Percentiles rank a stretch among this genome's conserved stretches.
phyloP scores from a whole-genome alignment of 345 rosid genomes.

The Angophora floribunda region DNA sequence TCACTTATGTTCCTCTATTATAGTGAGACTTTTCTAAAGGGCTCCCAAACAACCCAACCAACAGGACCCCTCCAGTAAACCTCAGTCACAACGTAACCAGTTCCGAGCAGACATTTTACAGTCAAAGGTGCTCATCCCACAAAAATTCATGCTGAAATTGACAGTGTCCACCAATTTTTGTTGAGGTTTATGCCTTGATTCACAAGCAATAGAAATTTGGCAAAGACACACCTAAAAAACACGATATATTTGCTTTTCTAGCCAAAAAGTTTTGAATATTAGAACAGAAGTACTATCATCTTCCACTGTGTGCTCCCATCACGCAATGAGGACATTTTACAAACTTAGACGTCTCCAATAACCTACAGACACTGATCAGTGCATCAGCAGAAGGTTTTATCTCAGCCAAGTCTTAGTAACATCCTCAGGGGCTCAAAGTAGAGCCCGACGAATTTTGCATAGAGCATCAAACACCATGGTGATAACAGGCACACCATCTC shows the following conservation, averaged over 20 bases:
- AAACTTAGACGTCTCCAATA: background rate
- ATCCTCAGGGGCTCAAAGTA: background rate
- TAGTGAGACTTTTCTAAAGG: background rate
- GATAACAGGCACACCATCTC: background rate
- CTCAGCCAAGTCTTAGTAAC: background rate
- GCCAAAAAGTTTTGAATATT: background rate
- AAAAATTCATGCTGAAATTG: background rate
- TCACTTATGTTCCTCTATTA: background rate
- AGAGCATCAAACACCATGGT: background rate
- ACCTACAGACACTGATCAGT: background rate
- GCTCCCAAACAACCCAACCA: background rate
- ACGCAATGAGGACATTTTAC: background rate
- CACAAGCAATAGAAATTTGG: background rate
- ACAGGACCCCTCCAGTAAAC: background rate
- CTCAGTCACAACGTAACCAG: background rate
- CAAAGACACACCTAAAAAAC: background rate
- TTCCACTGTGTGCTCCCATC: background rate
- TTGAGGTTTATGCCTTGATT: background rate
- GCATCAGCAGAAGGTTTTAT: background rate
- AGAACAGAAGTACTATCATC: background rate
- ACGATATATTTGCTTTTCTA: background rate
- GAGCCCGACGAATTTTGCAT: background rate
- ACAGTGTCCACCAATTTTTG: background rate
- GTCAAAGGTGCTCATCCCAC: background rate
- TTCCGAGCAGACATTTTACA: background rate